These are phyloP conservation scores for Polyporus arcularius DNA, from an alignment of 768 basidiomycete species.

Conservation along the genomic window DNA sequence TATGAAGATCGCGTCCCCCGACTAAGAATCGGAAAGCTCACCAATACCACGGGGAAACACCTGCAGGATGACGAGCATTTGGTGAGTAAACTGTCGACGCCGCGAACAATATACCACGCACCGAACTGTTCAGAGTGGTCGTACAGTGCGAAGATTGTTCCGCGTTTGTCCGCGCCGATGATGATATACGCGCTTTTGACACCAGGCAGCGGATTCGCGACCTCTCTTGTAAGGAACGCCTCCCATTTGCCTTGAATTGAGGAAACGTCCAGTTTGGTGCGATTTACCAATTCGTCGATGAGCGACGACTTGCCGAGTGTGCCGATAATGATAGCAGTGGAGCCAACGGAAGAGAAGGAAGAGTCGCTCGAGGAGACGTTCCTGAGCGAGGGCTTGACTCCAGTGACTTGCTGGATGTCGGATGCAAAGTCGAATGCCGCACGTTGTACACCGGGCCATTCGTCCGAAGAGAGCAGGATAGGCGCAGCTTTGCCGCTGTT, in stretches of 20 bases:
- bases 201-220: slow-evolving; percentile 57
- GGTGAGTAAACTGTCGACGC: not conserved
- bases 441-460: slow-evolving; percentile 65
- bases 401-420: slow-evolving; percentile 65
- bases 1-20: not conserved
- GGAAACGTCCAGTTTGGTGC: slow-evolving; percentile 55
- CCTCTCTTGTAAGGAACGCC: slow-evolving; percentile 52
- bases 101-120: slow-evolving; percentile 6
- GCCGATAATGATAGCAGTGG: slow-evolving; percentile 60
- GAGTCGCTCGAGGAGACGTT: slow-evolving; percentile 46
- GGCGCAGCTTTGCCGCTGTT: slow-evolving; percentile 47
- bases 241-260: slow-evolving; percentile 69
- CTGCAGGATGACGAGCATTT: slow-evolving; percentile 29
- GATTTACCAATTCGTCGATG: slow-evolving; percentile 52
- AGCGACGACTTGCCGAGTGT: slow-evolving; percentile 60
- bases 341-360: slow-evolving; percentile 12
- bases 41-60: slow-evolving; percentile 74
- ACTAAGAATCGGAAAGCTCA: slow-evolving; percentile 28
- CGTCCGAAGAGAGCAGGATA: slow-evolving; percentile 52
- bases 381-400: slow-evolving; percentile 46
- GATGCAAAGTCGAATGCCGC: slow-evolving; percentile 60
- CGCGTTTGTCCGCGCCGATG: slow-evolving; percentile 68
- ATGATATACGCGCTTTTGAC: slow-evolving; percentile 65
- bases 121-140: slow-evolving; percentile 74
- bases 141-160: slow-evolving; percentile 66